Percentiles rank a stretch among this genome's conserved stretches.
These are phyloP conservation scores for Lactarius evosmus DNA, from an alignment of 768 basidiomycete genomes.

Conservation along the genomic window DNA sequence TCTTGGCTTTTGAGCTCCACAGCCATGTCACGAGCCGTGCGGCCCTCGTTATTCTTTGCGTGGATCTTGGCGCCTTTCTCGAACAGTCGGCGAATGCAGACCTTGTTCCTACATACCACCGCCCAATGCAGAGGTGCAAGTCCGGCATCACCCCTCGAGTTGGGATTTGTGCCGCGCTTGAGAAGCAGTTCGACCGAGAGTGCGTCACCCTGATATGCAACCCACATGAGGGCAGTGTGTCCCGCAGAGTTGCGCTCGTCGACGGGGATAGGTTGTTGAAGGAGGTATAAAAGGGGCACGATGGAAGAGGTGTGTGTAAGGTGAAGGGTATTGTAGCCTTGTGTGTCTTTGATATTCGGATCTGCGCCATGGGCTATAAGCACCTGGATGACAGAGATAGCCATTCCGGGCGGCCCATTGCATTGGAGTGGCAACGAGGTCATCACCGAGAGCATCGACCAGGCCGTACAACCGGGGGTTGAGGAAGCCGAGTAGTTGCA, in stretches of 20 bases:
- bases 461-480: too few relatives aligned
- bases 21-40: conserved; percentile 94
- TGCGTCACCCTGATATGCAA: conserved; percentile 97
- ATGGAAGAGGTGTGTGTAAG: conserved; percentile 91
- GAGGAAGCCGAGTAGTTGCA: conserved; percentile 51
- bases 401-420: conserved; percentile 99
- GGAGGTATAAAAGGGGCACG: conserved; percentile 88
- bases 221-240: conserved; percentile 98
- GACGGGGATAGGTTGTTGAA: conserved; percentile 90
- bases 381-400: conserved; percentile 88
- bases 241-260: conserved; percentile 90
- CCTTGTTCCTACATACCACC: conserved; percentile 89
- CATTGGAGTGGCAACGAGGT: conserved; percentile 90
- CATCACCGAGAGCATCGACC: conserved; percentile 91
- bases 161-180: conserved; percentile 79
- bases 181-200: conserved; percentile 89
- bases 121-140: conserved; percentile 96
- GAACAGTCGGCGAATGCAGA: conserved; percentile 78
- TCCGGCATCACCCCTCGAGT: conserved; percentile 73
- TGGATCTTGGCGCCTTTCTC: conserved; percentile 82
- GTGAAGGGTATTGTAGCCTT: conserved; percentile 95
- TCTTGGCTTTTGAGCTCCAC: conserved; percentile 79
- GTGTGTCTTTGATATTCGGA: conserved; percentile 85
- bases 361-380: conserved; percentile 88
- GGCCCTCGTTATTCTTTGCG: conserved; percentile 76